phyloP scores from a whole-genome alignment of 1,284 basidiomycete genomes.

The Dichomitus squalens region DNA sequence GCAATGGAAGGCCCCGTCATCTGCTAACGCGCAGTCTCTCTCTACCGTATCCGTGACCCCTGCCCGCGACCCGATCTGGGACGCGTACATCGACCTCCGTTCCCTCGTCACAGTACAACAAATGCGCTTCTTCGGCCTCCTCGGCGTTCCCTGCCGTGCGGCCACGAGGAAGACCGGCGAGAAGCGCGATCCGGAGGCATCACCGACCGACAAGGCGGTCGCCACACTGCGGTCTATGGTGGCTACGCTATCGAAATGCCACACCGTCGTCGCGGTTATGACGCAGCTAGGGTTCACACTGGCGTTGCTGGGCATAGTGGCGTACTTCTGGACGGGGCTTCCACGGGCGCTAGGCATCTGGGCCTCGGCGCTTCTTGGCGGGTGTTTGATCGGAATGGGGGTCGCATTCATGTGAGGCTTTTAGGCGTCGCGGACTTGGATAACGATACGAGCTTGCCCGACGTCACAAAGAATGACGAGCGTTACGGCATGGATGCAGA shows the following conservation, averaged over 20 bases:
- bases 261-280: constrained; percentile 33
- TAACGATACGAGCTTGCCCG: too few relatives aligned
- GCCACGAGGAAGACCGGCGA: not conserved
- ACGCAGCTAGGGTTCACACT: constrained; percentile 38
- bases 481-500: too few relatives aligned
- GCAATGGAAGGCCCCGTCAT: not conserved
- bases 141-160: not conserved
- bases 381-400: constrained; percentile 19
- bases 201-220: constrained; percentile 3
- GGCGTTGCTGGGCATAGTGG: constrained; percentile 35
- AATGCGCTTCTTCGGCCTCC: constrained; percentile 7
- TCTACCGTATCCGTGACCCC: not conserved
- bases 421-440: too few relatives aligned
- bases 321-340: constrained; percentile 37
- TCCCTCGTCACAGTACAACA: constrained; percentile 19
- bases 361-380: constrained; percentile 32
- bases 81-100: constrained; percentile 11
- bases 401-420: not conserved
- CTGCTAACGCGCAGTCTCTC: not conserved
- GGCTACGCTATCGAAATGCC: constrained; percentile 34
- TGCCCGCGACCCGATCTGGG: not conserved
- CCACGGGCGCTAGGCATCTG: constrained; percentile 34
- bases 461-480: too few relatives aligned
- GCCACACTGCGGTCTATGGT: constrained; percentile 29
- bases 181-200: not conserved